phyloP scores from a whole-genome alignment of 2,329 filamentous ascomycete species.

The Xylaria sp. region DNA sequence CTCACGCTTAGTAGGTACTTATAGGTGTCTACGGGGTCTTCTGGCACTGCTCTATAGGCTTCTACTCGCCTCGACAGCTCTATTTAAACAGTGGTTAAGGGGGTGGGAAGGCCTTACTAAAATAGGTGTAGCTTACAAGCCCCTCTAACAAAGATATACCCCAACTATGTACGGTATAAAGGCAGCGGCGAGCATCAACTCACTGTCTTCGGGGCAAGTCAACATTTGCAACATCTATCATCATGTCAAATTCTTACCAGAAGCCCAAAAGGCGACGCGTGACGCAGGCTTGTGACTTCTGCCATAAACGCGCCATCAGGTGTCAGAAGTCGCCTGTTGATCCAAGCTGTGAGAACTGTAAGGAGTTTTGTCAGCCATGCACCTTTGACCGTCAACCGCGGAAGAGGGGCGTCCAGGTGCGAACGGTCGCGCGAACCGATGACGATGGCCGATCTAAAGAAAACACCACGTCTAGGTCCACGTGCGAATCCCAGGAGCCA shows the following conservation, averaged over 20 bases:
- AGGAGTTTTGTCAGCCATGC: constrained; percentile 22
- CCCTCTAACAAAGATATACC: neutral
- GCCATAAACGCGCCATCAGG: constrained; percentile 26
- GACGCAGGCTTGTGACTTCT: constrained; percentile 29
- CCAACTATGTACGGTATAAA: neutral
- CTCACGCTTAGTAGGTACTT: too few species aligned
- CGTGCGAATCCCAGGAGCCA: neutral
- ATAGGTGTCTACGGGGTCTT: too few species aligned
- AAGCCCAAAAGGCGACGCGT: constrained; percentile 25
- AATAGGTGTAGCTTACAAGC: neutral
- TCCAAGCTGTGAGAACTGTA: constrained; percentile 22
- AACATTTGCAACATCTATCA: neutral
- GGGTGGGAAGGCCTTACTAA: neutral
- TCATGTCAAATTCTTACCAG: constrained; percentile 11
- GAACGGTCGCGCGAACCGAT: constrained; percentile 6
- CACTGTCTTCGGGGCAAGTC: neutral
- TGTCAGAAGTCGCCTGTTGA: constrained; percentile 20
- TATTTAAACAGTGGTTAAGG: too few species aligned
- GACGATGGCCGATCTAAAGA: neutral
- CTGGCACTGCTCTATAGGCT: too few species aligned
- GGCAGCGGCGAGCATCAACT: neutral
- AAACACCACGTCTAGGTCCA: neutral
- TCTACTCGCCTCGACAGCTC: too few species aligned
- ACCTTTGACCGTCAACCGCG: constrained; percentile 22
- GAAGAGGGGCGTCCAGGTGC: constrained; percentile 16